A percentile compares a stretch with the other conserved stretches of the same genome.
Evolutionary conservation across 2,329 filamentous ascomycete species (phyloP).

Genomic region (Hypoxylon sp.): DNA sequence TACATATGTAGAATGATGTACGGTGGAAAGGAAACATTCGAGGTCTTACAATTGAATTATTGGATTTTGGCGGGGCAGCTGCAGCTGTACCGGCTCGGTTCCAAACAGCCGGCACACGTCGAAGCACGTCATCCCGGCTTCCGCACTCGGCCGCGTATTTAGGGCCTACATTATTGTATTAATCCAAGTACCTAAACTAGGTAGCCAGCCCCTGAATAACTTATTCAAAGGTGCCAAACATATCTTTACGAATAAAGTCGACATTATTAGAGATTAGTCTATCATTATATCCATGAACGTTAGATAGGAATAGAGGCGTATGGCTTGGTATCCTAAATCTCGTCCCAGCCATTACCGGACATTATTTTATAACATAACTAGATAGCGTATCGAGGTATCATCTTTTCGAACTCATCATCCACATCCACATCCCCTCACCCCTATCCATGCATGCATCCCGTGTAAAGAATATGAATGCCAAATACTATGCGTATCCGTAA

Average conservation of each 20-base stretch:
- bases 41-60: constrained; percentile 34
- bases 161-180: no score
- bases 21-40: constrained; percentile 1
- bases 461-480: constrained; percentile 19
- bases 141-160: constrained; percentile 33
- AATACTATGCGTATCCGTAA: not conserved
- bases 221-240: not conserved
- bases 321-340: not conserved
- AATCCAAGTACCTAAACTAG: not conserved
- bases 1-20: constrained; percentile 2
- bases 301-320: constrained; percentile 1
- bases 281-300: constrained; percentile 13
- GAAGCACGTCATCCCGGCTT: constrained; percentile 50
- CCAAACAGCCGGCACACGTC: constrained; percentile 41
- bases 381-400: constrained; percentile 21
- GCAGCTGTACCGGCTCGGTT: constrained; percentile 27
- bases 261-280: not conserved
- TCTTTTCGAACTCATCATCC: constrained; percentile 15
- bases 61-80: constrained; percentile 44
- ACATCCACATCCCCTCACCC: constrained; percentile 2
- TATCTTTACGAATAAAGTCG: not conserved
- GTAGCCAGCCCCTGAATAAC: not conserved
- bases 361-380: not conserved
- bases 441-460: constrained; percentile 9
- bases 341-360: not conserved